A percentile compares a stretch with the other conserved stretches of the same genome.
Evolutionary conservation across 2,329 filamentous ascomycete genomes (phyloP).

Genomic region (Aspergillus ochraceus): DNA sequence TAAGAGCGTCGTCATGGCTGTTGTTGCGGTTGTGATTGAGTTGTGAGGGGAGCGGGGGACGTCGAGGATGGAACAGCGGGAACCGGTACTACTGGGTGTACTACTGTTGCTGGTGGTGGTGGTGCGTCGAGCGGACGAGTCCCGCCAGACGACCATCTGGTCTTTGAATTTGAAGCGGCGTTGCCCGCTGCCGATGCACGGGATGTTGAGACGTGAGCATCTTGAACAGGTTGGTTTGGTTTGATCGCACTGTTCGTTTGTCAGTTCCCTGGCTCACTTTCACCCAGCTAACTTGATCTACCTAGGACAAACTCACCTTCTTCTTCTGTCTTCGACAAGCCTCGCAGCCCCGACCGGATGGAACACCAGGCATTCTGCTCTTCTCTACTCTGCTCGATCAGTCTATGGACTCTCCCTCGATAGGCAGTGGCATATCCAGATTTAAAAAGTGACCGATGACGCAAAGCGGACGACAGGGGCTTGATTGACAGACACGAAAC

Average conservation of each 20-base stretch:
- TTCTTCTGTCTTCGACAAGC: constrained; percentile 24
- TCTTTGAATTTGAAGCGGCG: constrained; percentile 27
- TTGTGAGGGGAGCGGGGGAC: constrained; percentile 4
- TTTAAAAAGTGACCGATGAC: too few species aligned
- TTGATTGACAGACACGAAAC: too few species aligned
- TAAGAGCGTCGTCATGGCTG: constrained; percentile 16
- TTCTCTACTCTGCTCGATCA: too few species aligned
- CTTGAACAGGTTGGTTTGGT: constrained; percentile 24
- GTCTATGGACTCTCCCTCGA: too few species aligned
- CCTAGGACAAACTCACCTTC: constrained; percentile 14
- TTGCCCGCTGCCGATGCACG: constrained; percentile 24
- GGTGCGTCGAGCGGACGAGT: background rate
- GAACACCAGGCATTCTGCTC: constrained; percentile 22
- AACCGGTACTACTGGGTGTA: too few species aligned
- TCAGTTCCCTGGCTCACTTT: too few species aligned
- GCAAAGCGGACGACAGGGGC: too few species aligned
- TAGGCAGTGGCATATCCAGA: too few species aligned
- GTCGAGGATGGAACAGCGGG: too few species aligned
- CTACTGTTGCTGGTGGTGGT: background rate
- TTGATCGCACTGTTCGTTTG: constrained; percentile 24
- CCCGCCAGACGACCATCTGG: background rate
- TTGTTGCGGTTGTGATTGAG: constrained; percentile 5
- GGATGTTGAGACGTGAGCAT: constrained; percentile 22
- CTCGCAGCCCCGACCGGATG: constrained; percentile 26
- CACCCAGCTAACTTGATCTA: background rate